Conservation (phyloP, 108 stramenopile genomes). For the Cyclotella baltica region DNA sequence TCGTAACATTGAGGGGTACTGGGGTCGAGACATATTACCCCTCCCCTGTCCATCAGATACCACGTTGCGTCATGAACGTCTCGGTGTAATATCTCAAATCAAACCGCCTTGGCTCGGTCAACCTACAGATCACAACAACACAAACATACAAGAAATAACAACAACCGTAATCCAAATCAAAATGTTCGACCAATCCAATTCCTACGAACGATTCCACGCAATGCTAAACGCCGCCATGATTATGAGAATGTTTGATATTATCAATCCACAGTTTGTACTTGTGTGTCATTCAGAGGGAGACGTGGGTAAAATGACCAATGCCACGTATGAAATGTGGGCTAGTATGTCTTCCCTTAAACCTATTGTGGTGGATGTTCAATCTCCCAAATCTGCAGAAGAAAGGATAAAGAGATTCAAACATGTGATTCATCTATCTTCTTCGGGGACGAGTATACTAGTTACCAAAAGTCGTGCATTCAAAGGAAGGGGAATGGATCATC, state of each 20-base stretch:
- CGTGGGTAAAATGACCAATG: not conserved
- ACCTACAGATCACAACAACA: not conserved
- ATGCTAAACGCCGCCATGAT: conserved; percentile 22
- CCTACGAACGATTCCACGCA: conserved; percentile 35
- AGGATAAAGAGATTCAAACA: not conserved
- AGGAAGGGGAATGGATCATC: conserved; percentile 25
- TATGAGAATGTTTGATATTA: conserved; percentile 20
- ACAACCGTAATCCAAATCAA: conserved; percentile 10
- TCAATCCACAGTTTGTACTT: conserved; percentile 24
- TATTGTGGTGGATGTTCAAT: not conserved
- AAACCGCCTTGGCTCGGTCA: not conserved
- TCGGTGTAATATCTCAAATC: not conserved
- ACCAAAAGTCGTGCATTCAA: conserved; percentile 6
- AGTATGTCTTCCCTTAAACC: conserved; percentile 17
- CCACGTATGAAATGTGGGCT: conserved; percentile 3
- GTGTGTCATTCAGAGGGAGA: no score
- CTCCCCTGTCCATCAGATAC: not conserved
- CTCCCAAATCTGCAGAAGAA: not conserved
- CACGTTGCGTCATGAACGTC: not conserved
- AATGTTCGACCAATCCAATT: conserved; percentile 6
- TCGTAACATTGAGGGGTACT: not conserved
- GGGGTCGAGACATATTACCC: not conserved
- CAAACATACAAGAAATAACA: not conserved
- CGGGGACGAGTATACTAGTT: conserved; percentile 18
- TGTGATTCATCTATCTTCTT: conserved; percentile 14